A percentile compares a stretch with the other conserved stretches of the same genome.
Evolutionary conservation across 192 early-diverging fungal species (phyloP).

Genomic region (Chytriomyces confervae): DNA sequence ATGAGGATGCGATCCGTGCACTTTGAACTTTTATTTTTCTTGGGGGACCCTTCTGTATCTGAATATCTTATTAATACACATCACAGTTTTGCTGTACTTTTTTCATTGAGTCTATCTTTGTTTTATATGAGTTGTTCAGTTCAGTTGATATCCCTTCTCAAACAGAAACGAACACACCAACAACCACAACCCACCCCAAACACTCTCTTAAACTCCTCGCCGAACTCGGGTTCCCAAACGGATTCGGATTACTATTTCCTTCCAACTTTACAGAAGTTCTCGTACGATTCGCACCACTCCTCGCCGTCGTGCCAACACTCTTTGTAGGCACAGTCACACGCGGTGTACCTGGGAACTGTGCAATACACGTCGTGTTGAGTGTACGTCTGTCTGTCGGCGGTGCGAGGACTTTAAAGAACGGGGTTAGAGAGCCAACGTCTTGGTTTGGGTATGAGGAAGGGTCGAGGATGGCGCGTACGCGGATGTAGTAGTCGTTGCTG

Average conservation of each 20-base stretch:
- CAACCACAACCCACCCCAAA: too few species aligned
- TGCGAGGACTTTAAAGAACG: slow-evolving; percentile 3
- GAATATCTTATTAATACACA: too few species aligned
- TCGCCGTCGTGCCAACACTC: neutral
- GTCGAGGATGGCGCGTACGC: slow-evolving; percentile 24
- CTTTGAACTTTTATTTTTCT: too few species aligned
- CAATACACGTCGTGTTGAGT: neutral
- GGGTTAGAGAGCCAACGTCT: slow-evolving; percentile 19
- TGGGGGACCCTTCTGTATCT: too few species aligned
- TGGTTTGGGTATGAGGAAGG: slow-evolving; percentile 6
- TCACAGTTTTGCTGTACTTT: too few species aligned
- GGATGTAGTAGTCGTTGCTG: slow-evolving; percentile 18
- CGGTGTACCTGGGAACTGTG: neutral
- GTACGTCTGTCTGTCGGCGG: slow-evolving; percentile 1
- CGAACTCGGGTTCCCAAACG: neutral
- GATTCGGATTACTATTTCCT: neutral
- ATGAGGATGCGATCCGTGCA: slow-evolving; percentile 27
- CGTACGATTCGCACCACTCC: neutral
- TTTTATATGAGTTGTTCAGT: too few species aligned
- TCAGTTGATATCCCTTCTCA: too few species aligned
- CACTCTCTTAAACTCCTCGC: neutral
- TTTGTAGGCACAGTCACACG: neutral
- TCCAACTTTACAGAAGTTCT: neutral
- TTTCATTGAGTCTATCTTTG: too few species aligned
- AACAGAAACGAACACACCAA: too few species aligned